Base-by-base conservation (phyloP, 805 yeast species). In the Suhomyces prunicola region DNA sequence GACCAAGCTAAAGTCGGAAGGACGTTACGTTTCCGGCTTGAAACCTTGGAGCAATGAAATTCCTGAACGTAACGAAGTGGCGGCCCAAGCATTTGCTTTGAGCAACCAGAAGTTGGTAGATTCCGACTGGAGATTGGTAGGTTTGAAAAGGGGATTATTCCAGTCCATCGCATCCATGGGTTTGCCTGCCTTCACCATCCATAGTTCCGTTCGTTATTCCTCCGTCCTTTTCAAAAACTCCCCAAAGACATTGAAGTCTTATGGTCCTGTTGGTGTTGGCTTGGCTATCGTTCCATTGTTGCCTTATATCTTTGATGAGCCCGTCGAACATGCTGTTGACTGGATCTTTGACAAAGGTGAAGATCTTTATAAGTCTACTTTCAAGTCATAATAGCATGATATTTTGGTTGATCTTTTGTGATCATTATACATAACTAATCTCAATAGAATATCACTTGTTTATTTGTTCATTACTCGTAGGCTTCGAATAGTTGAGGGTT, bases 101-200 rank as follows among this genome's bases (percentile, higher is more conserved):
- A 57, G 63, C 17, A 57, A 60, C 48, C 62, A 66, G 50, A 55
- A 55, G 44, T 45, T 65, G 48, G 73, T 71, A 29, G 83, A 80
- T 46, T 72, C 82, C 55, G 91, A 87, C 64, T 89, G 92, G 90
- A 79, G 79, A 59, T 57, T 85, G 50, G 82, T 80, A 6, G 85
- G 80, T 6, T 60, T 86, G 40, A 85, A 88, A 66, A 79, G 96
- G 66, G 91, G 88, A n/a, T 61, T 88, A 24, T 88, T 88, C 73
- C 96, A 88, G 68, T 77, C 87, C 57, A 76, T 89, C 57, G 96
- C 96, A 2, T 84, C 90, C 45, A 89, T 88, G 94, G 93, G 89
- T 13, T 75, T 88, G 42, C 96, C 96, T 8, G 96, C 96, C 2
- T 84, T 88, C 68, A 88, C 96, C 5, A 88, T 88, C 60, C 96